These are phyloP conservation scores for Amauroascus niger DNA, from an alignment of 2,329 filamentous ascomycete genomes.

Conservation along the genomic window DNA sequence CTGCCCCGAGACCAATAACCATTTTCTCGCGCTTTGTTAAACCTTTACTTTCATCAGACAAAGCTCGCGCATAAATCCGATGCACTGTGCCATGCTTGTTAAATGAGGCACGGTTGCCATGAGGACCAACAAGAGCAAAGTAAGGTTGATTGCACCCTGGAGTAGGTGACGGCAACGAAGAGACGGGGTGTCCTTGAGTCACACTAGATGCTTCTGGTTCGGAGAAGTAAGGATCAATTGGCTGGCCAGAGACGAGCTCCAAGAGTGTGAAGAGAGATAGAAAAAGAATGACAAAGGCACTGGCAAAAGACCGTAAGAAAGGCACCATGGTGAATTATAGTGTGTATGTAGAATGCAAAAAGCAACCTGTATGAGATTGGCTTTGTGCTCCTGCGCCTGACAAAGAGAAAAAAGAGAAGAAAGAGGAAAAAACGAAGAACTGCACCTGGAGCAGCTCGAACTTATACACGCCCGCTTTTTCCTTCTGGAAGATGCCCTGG, in stretches of 20 bases:
- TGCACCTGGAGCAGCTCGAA: not conserved
- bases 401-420: conserved; percentile 2
- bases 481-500: not conserved
- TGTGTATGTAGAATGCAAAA: not conserved
- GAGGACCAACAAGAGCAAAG: not conserved
- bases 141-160: not conserved
- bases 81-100: not conserved
- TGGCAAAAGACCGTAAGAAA: not conserved
- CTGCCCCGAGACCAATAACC: conserved; percentile 5
- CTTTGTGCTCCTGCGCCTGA: not conserved
- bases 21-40: conserved; percentile 5
- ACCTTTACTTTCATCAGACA: not conserved
- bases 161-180: not conserved
- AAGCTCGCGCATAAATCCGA: not conserved
- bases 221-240: not conserved
- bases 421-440: not conserved
- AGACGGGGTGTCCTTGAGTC: not conserved
- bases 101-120: not conserved
- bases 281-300: conserved; percentile 1
- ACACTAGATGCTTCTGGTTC: not conserved
- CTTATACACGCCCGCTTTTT: conserved; percentile 1
- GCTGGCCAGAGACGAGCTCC: not conserved
- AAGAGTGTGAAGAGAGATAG: not conserved
- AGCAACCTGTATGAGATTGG: not conserved
- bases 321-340: not conserved